Conservation (phyloP, 1,139 yeast species). For the Kodamaea arcana region DNA sequence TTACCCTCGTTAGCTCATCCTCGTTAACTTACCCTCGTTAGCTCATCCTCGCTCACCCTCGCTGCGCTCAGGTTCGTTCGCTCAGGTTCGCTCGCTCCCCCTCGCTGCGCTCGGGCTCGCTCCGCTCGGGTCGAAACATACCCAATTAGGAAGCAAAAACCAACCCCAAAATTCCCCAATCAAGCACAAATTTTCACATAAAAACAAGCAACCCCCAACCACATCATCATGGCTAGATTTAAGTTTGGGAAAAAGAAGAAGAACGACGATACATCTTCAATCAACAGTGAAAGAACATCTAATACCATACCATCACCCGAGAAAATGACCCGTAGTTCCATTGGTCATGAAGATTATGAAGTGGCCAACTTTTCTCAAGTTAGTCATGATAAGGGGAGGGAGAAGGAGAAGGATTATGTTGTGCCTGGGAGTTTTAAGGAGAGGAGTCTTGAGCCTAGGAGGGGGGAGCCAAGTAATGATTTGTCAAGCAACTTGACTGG, state of each 20-base stretch:
- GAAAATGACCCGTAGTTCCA: slow-evolving; percentile 2
- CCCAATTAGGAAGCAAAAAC: too few species aligned
- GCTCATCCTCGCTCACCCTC: too few species aligned
- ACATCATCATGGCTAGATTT: slow-evolving; percentile 23
- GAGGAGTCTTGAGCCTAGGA: background rate
- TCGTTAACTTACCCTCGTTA: too few species aligned
- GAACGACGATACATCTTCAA: slow-evolving; percentile 9
- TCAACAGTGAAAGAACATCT: slow-evolving; percentile 9
- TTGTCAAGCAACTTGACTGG: background rate
- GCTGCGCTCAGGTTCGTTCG: too few species aligned
- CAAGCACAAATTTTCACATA: background rate
- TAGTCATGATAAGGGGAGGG: background rate
- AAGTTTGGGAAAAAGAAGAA: slow-evolving; percentile 26
- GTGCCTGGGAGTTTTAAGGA: background rate
- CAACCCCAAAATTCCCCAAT: background rate
- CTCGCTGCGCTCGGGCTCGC: too few species aligned
- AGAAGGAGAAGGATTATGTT: too few species aligned
- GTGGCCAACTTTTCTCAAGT: background rate
- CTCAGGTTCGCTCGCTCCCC: too few species aligned
- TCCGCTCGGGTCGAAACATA: too few species aligned
- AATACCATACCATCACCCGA: background rate
- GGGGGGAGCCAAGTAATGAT: background rate
- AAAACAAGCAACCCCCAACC: background rate
- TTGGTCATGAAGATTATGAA: background rate
- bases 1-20: too few species aligned